phyloP scores from a whole-genome alignment of 2,329 filamentous ascomycete species.

The Hypoxylon sp. region DNA sequence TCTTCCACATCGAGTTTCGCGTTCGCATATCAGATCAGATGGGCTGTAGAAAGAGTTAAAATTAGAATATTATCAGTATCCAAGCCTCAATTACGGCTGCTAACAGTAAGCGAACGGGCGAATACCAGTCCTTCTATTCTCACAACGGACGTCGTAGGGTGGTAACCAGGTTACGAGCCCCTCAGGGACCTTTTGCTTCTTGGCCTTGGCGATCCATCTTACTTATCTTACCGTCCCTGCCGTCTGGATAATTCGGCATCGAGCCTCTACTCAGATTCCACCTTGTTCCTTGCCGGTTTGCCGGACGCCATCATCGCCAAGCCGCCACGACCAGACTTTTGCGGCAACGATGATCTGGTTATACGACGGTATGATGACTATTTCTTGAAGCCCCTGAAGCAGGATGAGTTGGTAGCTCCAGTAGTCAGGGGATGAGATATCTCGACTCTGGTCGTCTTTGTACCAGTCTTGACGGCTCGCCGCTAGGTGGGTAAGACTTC shows the following conservation, averaged over 20 bases:
- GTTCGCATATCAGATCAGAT: neutral
- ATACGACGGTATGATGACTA: neutral
- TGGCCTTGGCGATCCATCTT: slow-evolving; percentile 20
- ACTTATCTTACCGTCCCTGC: slow-evolving; percentile 3
- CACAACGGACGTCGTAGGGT: neutral
- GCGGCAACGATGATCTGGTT: too few relatives aligned
- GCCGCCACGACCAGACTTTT: too few relatives aligned
- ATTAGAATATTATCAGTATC: slow-evolving; percentile 17
- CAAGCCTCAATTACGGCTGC: slow-evolving; percentile 22
- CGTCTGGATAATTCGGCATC: slow-evolving; percentile 12
- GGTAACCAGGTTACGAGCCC: neutral
- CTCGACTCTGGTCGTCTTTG: slow-evolving; percentile 18
- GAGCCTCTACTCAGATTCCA: neutral
- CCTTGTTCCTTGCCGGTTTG: slow-evolving; percentile 21
- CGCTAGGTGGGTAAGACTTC: neutral
- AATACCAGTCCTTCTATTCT: neutral
- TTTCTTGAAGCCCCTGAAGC: slow-evolving; percentile 7
- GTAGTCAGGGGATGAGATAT: slow-evolving; percentile 17
- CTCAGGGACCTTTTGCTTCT: neutral
- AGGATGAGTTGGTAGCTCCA: slow-evolving; percentile 10
- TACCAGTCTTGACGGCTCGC: neutral
- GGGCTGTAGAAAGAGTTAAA: slow-evolving; percentile 5
- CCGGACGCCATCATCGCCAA: slow-evolving; percentile 9
- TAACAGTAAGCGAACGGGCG: neutral
- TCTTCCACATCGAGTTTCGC: neutral